These are phyloP conservation scores for Peltaster fructicola DNA, from an alignment of 2,329 filamentous ascomycete species.

Conservation along the genomic window DNA sequence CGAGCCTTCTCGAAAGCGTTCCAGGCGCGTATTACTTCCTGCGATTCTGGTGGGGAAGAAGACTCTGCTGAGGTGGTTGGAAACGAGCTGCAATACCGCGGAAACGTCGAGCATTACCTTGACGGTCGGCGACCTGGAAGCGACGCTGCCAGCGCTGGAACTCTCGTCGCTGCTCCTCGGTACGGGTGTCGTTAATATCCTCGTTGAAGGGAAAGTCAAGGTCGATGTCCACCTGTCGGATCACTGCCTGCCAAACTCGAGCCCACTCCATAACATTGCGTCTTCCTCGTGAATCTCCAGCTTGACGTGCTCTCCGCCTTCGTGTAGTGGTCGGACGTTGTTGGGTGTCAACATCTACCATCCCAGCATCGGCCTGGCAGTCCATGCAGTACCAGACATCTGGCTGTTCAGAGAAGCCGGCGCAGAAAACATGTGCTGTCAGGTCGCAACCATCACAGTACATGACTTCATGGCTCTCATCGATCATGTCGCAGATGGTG, in stretches of 20 bases:
- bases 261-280: conserved; percentile 43
- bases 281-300: conserved; percentile 8
- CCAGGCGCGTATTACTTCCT: conserved; percentile 74
- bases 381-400: conserved; percentile 72
- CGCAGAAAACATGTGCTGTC: conserved; percentile 80
- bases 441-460: conserved; percentile 85
- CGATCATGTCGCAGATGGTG: conserved; percentile 63
- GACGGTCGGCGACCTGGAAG: conserved; percentile 60
- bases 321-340: conserved; percentile 1
- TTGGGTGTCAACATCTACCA: conserved; percentile 20
- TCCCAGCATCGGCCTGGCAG: conserved; percentile 50
- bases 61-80: conserved; percentile 26
- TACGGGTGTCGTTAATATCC: conserved; percentile 35
- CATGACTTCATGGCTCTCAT: conserved; percentile 69
- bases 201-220: conserved; percentile 75
- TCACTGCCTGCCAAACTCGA: conserved; percentile 76
- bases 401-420: conserved; percentile 50
- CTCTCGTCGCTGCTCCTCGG: conserved; percentile 37
- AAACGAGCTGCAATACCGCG: conserved; percentile 37
- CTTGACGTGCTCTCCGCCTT: conserved; percentile 3
- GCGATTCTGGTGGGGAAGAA: conserved; percentile 39
- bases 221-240: conserved; percentile 60
- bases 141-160: conserved; percentile 65
- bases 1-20: conserved; percentile 75
- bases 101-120: conserved; percentile 50